These are phyloP conservation scores for Paramyrothecium roridum DNA, from an alignment of 2,329 filamentous ascomycete genomes.

Conservation along the genomic window DNA sequence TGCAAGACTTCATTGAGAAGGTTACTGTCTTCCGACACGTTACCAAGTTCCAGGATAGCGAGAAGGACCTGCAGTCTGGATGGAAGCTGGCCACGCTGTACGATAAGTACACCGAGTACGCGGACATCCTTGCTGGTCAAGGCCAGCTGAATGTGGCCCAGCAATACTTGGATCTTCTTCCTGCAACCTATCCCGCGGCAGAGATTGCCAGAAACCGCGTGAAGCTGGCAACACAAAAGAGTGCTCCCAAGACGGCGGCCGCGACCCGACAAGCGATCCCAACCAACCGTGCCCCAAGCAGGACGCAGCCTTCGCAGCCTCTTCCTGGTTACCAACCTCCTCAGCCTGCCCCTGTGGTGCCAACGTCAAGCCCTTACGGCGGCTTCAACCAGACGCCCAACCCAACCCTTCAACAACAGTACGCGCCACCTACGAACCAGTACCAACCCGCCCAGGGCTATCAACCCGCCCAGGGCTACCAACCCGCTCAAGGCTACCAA, in stretches of 20 bases:
- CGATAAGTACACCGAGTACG: slow-evolving; percentile 94
- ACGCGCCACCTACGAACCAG: slow-evolving; percentile 32
- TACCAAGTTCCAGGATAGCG: slow-evolving; percentile 82
- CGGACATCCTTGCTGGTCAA: slow-evolving; percentile 88
- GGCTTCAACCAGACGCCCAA: slow-evolving; percentile 18
- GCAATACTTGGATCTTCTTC: slow-evolving; percentile 87
- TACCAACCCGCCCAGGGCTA: slow-evolving; percentile 25
- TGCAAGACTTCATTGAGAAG: slow-evolving; percentile 97
- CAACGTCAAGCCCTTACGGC: slow-evolving; percentile 27
- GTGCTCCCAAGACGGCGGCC: slow-evolving; percentile 19
- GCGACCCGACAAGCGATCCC: slow-evolving; percentile 15
- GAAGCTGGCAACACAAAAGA: slow-evolving; percentile 70
- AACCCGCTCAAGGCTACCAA: too few species aligned
- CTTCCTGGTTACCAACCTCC: slow-evolving; percentile 44
- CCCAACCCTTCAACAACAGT: slow-evolving; percentile 27
- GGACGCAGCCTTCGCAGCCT: slow-evolving; percentile 32
- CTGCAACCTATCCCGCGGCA: slow-evolving; percentile 77
- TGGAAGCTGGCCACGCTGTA: slow-evolving; percentile 92
- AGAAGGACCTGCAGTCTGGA: slow-evolving; percentile 66
- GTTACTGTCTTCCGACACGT: slow-evolving; percentile 95
- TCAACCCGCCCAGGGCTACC: slow-evolving; percentile 24
- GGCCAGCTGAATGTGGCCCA: slow-evolving; percentile 84
- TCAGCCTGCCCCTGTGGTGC: slow-evolving; percentile 24
- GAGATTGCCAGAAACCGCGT: slow-evolving; percentile 84
- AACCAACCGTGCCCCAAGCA: slow-evolving; percentile 30